Evolutionary conservation across 148 eudicot genomes (phyloP).

Genomic region (Mesembryanthemum crystallinum): DNA sequence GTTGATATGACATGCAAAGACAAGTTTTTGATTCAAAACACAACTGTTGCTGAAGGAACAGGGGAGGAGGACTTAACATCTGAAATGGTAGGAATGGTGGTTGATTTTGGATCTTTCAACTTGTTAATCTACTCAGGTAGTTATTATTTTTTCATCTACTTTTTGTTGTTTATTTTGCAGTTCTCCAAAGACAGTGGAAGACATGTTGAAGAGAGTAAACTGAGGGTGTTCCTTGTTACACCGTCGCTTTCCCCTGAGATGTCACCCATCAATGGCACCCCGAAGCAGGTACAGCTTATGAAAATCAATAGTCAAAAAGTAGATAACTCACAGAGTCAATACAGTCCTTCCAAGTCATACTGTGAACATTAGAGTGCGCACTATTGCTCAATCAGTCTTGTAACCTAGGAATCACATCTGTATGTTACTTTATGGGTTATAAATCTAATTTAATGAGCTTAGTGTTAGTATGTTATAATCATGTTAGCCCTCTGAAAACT

Average conservation of each 20-base stretch:
- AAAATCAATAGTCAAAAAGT: slow-evolving; percentile 28
- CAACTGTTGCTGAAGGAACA: slow-evolving; percentile 71
- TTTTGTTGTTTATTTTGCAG: slow-evolving; percentile 30
- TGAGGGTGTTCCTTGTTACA: slow-evolving; percentile 63
- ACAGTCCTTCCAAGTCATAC: neutral
- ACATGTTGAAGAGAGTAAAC: slow-evolving; percentile 69
- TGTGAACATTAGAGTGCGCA: neutral
- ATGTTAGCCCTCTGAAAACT: neutral
- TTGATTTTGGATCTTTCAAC: neutral
- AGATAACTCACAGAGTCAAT: slow-evolving; percentile 6
- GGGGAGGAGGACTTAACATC: slow-evolving; percentile 68
- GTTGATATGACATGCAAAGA: slow-evolving; percentile 85
- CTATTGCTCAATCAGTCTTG: neutral
- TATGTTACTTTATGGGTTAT: neutral
- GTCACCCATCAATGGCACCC: slow-evolving; percentile 45
- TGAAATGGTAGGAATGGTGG: slow-evolving; percentile 47
- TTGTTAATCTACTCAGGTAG: slow-evolving; percentile 1
- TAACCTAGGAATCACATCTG: neutral
- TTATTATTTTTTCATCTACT: neutral
- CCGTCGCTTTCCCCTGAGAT: slow-evolving; percentile 56
- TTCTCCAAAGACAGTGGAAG: slow-evolving; percentile 54
- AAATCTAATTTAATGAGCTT: neutral
- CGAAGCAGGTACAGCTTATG: slow-evolving; percentile 37
- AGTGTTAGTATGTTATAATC: neutral
- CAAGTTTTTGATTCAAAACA: slow-evolving; percentile 83